Conservation (phyloP, 1,139 yeast genomes). For the Arxiozyma heterogenica region DNA sequence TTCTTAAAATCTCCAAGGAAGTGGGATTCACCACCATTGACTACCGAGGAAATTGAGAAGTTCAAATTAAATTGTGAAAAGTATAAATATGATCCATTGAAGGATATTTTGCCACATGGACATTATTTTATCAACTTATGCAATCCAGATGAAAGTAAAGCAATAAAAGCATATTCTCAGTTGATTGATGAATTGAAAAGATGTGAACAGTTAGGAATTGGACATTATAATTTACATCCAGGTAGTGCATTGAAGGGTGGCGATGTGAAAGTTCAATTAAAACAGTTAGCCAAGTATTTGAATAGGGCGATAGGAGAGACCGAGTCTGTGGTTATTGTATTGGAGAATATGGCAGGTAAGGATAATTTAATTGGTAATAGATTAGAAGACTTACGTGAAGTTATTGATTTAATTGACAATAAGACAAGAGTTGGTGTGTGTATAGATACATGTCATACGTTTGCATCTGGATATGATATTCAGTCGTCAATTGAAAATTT, state of each 20-base stretch:
- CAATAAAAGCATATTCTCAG: conserved; percentile 64
- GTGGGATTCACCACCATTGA: conserved; percentile 78
- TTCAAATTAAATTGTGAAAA: conserved; percentile 56
- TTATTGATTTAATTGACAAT: conserved; percentile 67
- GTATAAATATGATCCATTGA: conserved; percentile 59
- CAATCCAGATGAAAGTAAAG: conserved; percentile 77
- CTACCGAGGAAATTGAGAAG: conserved; percentile 53
- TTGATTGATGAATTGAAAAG: conserved; percentile 78
- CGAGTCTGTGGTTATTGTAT: conserved; percentile 68
- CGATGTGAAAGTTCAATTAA: conserved; percentile 58
- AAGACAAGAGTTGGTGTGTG: conserved; percentile 86
- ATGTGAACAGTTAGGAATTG: conserved; percentile 78
- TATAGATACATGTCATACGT: conserved; percentile 88
- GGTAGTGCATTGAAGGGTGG: conserved; percentile 78
- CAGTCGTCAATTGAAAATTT: conserved; percentile 43
- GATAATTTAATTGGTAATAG: conserved; percentile 83
- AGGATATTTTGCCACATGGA: conserved; percentile 87
- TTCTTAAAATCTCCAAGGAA: conserved; percentile 84
- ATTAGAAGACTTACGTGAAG: conserved; percentile 63
- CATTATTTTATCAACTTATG: conserved; percentile 88
- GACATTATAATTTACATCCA: conserved; percentile 88
- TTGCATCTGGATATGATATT: conserved; percentile 93
- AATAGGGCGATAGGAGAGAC: conserved; percentile 73
- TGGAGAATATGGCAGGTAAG: conserved; percentile 98
- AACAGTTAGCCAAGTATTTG: conserved; percentile 63